Percentiles rank a stretch among this genome's conserved stretches.
phyloP scores from a whole-genome alignment of 495 filamentous ascomycete species.

The Penicillium daleae region DNA sequence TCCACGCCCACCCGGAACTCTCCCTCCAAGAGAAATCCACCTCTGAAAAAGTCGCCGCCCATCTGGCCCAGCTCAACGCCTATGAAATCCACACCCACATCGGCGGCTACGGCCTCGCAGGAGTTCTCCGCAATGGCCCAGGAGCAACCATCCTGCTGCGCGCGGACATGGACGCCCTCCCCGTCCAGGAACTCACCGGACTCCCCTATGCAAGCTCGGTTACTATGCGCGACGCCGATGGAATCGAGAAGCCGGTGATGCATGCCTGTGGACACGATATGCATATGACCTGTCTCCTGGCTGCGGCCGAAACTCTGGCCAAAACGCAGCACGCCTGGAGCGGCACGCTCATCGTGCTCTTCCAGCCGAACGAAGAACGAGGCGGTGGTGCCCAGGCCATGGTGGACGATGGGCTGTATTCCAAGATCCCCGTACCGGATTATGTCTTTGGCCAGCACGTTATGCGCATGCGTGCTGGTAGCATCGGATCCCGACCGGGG shows the following conservation, averaged over 20 bases:
- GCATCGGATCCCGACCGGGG: slow-evolving; percentile 39
- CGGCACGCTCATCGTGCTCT: slow-evolving; percentile 57
- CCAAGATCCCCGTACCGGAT: slow-evolving; percentile 53
- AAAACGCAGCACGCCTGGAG: slow-evolving; percentile 40
- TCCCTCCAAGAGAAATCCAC: slow-evolving; percentile 57
- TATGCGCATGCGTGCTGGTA: slow-evolving; percentile 50
- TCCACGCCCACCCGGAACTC: slow-evolving; percentile 61
- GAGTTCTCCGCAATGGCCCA: slow-evolving; percentile 48
- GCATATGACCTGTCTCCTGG: slow-evolving; percentile 58
- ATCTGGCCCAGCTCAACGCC: slow-evolving; percentile 34
- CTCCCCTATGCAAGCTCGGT: slow-evolving; percentile 52
- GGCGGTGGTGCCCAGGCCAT: slow-evolving; percentile 56
- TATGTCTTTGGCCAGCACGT: slow-evolving; percentile 57
- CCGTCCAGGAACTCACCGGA: slow-evolving; percentile 54
- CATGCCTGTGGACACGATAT: slow-evolving; percentile 63
- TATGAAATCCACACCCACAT: slow-evolving; percentile 50
- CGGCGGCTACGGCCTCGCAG: slow-evolving; percentile 53
- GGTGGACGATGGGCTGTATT: slow-evolving; percentile 57
- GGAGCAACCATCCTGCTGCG: slow-evolving; percentile 56
- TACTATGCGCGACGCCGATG: slow-evolving; percentile 47
- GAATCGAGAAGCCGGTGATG: slow-evolving; percentile 54
- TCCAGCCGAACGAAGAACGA: slow-evolving; percentile 59
- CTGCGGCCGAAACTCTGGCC: slow-evolving; percentile 48
- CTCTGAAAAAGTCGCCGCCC: slow-evolving; percentile 42
- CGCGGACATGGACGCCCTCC: slow-evolving; percentile 59